These are phyloP conservation scores for Cotoneaster glaucophyllus DNA, from an alignment of 306 rosid genomes.

Conservation along the genomic window DNA sequence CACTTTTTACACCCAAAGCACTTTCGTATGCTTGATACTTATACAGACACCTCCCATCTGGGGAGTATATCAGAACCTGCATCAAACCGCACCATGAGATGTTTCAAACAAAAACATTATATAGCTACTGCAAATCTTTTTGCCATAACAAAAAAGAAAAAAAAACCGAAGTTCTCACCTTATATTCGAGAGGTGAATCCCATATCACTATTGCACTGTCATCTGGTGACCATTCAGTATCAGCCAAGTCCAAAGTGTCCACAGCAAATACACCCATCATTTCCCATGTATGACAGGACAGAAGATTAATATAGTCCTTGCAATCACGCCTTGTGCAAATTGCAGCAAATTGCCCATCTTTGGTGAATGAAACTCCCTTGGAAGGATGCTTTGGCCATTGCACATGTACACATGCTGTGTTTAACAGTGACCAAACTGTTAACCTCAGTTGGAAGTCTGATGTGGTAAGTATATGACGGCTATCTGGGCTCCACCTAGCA, in stretches of 20 bases:
- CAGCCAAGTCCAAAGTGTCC: constrained; percentile 89
- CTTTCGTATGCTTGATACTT: constrained; percentile 96
- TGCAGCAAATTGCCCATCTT: constrained; percentile 90
- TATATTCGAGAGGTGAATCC: constrained; percentile 95
- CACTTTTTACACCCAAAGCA: constrained; percentile 90
- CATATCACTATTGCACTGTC: constrained; percentile 94
- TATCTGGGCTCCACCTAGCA: constrained; percentile 99
- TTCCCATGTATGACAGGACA: constrained; percentile 96
- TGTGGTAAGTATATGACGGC: constrained; percentile 95
- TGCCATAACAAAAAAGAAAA: constrained; percentile 1
- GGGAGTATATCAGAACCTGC: constrained; percentile 91
- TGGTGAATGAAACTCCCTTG: constrained; percentile 87
- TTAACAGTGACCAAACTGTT: constrained; percentile 89
- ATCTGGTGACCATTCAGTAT: constrained; percentile 95
- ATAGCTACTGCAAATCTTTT: neutral
- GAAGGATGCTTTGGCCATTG: constrained; percentile 95
- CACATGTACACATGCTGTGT: constrained; percentile 93
- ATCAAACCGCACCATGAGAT: constrained; percentile 24
- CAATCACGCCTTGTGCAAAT: constrained; percentile 94
- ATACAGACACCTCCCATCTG: constrained; percentile 91
- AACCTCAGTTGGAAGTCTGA: constrained; percentile 90
- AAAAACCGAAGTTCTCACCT: constrained; percentile 38
- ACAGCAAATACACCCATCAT: constrained; percentile 84
- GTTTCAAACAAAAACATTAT: constrained; percentile 2
- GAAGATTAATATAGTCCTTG: constrained; percentile 78